phyloP scores from a whole-genome alignment of 345 rosid genomes.

The Ceriops zippeliana region DNA sequence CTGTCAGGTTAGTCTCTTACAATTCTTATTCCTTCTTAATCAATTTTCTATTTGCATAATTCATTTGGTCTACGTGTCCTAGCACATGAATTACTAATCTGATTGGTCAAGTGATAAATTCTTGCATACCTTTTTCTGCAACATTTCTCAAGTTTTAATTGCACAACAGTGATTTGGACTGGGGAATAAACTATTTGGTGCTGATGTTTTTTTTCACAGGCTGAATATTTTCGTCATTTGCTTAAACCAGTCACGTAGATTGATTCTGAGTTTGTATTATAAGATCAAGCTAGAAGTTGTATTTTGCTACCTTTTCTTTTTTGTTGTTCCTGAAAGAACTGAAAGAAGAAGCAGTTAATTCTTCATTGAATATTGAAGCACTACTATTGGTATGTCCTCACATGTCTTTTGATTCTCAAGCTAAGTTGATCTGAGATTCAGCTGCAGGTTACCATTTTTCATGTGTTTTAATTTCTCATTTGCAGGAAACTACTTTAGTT shows the following conservation, averaged over 20 bases:
- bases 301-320: conserved; percentile 31
- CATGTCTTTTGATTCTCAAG: conserved; percentile 6
- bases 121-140: background rate
- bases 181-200: conserved; percentile 1
- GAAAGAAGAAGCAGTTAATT: conserved; percentile 22
- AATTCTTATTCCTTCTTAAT: background rate
- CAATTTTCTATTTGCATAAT: conserved; percentile 5
- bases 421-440: background rate
- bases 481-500: conserved; percentile 35
- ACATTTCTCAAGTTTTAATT: background rate
- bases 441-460: background rate
- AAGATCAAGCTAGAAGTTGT: conserved; percentile 41
- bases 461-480: conserved; percentile 1
- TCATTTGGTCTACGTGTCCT: background rate
- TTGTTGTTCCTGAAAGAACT: conserved; percentile 31
- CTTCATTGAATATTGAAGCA: conserved; percentile 29
- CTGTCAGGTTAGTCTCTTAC: conserved; percentile 69
- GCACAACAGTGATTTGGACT: background rate
- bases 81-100: background rate
- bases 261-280: conserved; percentile 20
- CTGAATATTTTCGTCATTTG: conserved; percentile 85
- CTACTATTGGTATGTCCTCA: conserved; percentile 41
- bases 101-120: background rate
- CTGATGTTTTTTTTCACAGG: conserved; percentile 50
- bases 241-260: conserved; percentile 87